Conservation (phyloP, 108 stramenopile genomes). For the Parietichytrium sp. region DNA sequence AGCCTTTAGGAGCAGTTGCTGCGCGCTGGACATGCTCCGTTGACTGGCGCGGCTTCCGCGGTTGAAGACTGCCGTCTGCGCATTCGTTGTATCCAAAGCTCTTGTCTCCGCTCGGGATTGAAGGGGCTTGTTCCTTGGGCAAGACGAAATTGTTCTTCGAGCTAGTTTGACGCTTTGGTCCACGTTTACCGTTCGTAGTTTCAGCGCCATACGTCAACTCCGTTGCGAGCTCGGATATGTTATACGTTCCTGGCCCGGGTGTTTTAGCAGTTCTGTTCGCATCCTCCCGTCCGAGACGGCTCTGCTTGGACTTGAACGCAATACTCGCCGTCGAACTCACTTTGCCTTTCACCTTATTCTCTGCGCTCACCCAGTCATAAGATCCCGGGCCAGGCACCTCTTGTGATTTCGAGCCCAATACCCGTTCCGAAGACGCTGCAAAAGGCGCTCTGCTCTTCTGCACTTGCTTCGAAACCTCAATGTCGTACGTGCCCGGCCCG, state of each 20-base stretch:
- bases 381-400: not conserved
- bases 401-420: no score
- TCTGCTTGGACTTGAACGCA: not conserved
- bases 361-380: not conserved
- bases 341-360: not conserved
- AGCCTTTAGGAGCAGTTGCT: not conserved
- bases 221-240: no score
- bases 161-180: not conserved
- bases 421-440: not conserved
- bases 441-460: not conserved
- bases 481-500: not conserved
- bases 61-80: not conserved
- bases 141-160: not conserved
- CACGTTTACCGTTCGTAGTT: no score
- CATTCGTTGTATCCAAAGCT: not conserved
- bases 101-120: constrained; percentile 7
- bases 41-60: not conserved
- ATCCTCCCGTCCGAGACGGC: not conserved
- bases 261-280: not conserved
- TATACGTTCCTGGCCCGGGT: not conserved
- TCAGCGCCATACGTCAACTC: no score
- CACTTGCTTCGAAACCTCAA: not conserved
- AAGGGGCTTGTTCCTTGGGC: not conserved
- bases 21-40: not conserved
- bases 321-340: not conserved